These are phyloP conservation scores for Mortierella sp. DNA, from an alignment of 371 early-diverging fungal genomes.

Conservation along the genomic window DNA sequence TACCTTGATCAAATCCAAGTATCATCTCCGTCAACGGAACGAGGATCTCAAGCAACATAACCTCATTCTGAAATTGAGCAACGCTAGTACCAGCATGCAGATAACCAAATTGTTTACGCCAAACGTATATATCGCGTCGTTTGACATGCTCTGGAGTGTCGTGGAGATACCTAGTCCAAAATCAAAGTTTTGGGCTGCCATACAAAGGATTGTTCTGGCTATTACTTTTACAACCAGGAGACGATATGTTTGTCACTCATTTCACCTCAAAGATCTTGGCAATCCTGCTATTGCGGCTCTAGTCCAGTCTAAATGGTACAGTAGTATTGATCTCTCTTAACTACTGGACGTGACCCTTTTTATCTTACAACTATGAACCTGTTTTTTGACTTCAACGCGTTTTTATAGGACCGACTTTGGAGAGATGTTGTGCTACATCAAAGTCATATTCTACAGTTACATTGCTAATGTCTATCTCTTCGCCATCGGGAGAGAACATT, in stretches of 20 bases:
- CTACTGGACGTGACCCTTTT: too few species aligned
- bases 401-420: not conserved
- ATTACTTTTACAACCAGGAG: not conserved
- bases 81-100: not conserved
- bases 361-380: too few species aligned
- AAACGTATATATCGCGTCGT: not conserved
- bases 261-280: not conserved
- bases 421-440: not conserved
- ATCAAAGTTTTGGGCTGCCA: not conserved
- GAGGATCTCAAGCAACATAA: not conserved
- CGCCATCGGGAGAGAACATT: too few species aligned
- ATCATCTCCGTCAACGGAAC: not conserved
- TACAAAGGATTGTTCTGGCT: not conserved
- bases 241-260: not conserved
- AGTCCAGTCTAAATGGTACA: not conserved
- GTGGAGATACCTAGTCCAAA: not conserved
- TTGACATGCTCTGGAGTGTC: not conserved
- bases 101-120: not conserved
- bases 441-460: not conserved
- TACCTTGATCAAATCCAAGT: not conserved
- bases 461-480: not conserved
- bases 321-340: not conserved
- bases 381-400: not conserved
- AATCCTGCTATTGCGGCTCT: not conserved
- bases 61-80: not conserved